Evolutionary conservation across 176 grass and related monocot genomes (phyloP).

Genomic region (Urochloa ruziziensis): DNA sequence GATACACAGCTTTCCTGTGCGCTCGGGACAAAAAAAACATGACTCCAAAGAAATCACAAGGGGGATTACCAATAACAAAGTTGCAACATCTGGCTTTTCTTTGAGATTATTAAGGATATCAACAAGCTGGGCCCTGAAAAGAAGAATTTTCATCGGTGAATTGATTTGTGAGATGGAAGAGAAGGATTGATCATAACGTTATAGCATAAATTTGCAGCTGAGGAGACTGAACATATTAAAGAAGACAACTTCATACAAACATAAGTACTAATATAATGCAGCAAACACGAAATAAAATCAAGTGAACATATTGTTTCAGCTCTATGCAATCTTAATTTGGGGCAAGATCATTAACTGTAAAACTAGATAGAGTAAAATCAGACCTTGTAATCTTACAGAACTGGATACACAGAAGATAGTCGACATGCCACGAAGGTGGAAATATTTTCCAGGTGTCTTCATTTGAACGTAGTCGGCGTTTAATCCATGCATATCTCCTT

Average conservation of each 20-base stretch:
- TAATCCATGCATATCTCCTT: slow-evolving; percentile 99
- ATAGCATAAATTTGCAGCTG: neutral
- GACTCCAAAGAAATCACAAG: slow-evolving; percentile 21
- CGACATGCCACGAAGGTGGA: slow-evolving; percentile 91
- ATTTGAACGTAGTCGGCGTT: slow-evolving; percentile 81
- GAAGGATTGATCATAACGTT: slow-evolving; percentile 5
- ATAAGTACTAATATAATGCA: slow-evolving; percentile 8
- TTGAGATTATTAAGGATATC: slow-evolving; percentile 96
- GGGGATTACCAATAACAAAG: slow-evolving; percentile 78
- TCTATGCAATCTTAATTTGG: slow-evolving; percentile 8
- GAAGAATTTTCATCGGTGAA: slow-evolving; percentile 24
- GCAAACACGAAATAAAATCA: slow-evolving; percentile 22
- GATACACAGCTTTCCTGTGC: too few species aligned
- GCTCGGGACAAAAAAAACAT: too few species aligned
- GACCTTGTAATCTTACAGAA: slow-evolving; percentile 99
- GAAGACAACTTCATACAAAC: neutral
- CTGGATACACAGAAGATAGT: slow-evolving; percentile 97
- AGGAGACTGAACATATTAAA: neutral
- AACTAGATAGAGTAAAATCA: slow-evolving; percentile 21
- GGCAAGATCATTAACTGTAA: slow-evolving; percentile 13
- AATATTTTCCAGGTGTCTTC: slow-evolving; percentile 99
- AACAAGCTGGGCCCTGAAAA: slow-evolving; percentile 82
- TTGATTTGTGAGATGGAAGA: neutral
- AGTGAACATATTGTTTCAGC: slow-evolving; percentile 10
- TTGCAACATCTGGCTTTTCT: slow-evolving; percentile 98